Percentiles rank a stretch among this genome's conserved stretches.
phyloP scores from a whole-genome alignment of 2,329 filamentous ascomycete genomes.

The Neofusicoccum umdonicola region DNA sequence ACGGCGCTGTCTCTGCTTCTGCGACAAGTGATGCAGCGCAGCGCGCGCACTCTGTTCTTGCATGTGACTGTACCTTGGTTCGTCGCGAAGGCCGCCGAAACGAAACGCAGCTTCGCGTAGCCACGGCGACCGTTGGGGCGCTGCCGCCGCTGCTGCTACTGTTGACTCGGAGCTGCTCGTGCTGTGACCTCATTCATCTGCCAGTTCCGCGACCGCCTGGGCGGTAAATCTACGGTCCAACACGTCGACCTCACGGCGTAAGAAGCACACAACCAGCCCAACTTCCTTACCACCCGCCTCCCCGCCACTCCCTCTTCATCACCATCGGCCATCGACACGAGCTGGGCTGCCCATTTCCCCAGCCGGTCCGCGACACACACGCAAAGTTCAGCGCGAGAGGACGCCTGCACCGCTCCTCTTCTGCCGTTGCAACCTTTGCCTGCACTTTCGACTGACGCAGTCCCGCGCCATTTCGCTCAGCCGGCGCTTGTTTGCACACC shows the following conservation, averaged over 20 bases:
- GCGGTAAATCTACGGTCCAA: neutral
- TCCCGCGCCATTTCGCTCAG: constrained; percentile 3
- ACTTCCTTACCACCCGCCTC: constrained; percentile 22
- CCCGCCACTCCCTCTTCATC: constrained; percentile 12
- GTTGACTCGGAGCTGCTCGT: constrained; percentile 7
- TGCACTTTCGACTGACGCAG: constrained; percentile 9
- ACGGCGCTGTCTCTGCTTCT: neutral
- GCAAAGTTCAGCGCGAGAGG: constrained; percentile 3
- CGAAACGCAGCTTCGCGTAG: neutral
- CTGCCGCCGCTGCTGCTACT: neutral
- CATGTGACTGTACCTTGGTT: neutral
- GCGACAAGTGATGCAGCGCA: neutral
- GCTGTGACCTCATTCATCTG: constrained; percentile 5
- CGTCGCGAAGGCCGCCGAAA: neutral
- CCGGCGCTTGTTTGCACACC: neutral
- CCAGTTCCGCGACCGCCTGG: constrained; percentile 1
- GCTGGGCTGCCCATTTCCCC: neutral
- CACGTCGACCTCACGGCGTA: constrained; percentile 20
- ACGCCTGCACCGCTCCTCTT: constrained; percentile 21
- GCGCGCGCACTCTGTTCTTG: neutral
- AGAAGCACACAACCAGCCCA: constrained; percentile 14
- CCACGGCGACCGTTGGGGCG: no score
- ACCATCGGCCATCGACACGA: constrained; percentile 7
- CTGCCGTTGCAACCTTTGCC: constrained; percentile 15
- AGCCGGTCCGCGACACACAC: neutral